phyloP scores from a whole-genome alignment of 129 eudicot species.

The Smallanthus sonchifolius region DNA sequence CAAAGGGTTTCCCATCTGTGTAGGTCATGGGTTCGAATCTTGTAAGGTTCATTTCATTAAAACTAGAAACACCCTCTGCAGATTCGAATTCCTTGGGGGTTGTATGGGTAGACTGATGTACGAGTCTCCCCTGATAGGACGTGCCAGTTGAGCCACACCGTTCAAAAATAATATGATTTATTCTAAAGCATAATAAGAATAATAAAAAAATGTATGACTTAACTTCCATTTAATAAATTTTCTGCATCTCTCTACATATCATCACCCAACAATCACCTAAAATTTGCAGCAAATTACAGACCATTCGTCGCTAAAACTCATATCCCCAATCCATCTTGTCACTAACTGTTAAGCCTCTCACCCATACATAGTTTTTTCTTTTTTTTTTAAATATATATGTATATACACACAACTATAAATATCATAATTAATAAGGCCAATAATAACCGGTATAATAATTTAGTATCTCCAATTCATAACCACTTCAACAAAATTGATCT shows the following conservation, averaged over 20 bases:
- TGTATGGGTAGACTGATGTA: too few relatives aligned
- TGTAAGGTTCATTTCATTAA: too few relatives aligned
- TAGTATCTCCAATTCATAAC: conserved; percentile 17
- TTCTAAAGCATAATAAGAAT: background rate
- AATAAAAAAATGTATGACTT: conserved; percentile 3
- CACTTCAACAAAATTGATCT: conserved; percentile 27
- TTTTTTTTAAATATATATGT: background rate
- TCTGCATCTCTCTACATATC: conserved; percentile 17
- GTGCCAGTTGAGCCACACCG: too few relatives aligned
- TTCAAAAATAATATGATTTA: too few relatives aligned
- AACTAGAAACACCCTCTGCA: too few relatives aligned
- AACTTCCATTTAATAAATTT: conserved; percentile 14
- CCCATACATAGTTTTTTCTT: background rate
- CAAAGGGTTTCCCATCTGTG: too few relatives aligned
- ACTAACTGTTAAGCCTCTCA: conserved; percentile 18
- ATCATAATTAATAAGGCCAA: conserved; percentile 4
- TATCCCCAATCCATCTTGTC: conserved; percentile 14
- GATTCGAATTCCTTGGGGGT: too few relatives aligned
- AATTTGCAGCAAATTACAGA: conserved; percentile 20
- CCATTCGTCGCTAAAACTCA: conserved; percentile 16
- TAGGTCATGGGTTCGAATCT: too few relatives aligned
- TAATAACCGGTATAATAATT: conserved; percentile 4
- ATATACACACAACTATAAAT: conserved; percentile 12
- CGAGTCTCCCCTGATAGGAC: too few relatives aligned
- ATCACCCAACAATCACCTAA: conserved; percentile 14